Base-by-base conservation (phyloP, 768 basidiomycete genomes). In the Tylopilus balloui region DNA sequence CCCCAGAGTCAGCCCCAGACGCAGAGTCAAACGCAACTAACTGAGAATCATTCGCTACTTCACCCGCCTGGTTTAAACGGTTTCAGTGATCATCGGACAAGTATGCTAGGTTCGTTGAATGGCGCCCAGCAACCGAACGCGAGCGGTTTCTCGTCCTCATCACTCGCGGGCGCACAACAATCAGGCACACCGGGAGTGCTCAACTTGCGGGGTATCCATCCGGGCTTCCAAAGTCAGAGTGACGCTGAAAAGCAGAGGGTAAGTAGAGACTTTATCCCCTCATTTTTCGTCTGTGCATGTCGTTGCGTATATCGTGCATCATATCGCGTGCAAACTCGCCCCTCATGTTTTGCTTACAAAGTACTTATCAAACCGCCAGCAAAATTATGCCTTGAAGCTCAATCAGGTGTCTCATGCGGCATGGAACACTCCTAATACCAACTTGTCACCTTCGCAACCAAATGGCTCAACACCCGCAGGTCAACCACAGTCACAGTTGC, bases 11-110 rank as follows among this genome's bases (percentile, higher is more conserved):
- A 66, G 38, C 63, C 58, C 21, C 63, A 60, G 42, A 59, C 58
- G 25, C 58, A 69, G 52, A 66, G 59, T 47, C 64, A 64, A 34
- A 57, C 62, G 23, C 61, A 65, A n/a, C 59, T 62, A 12, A 48
- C 69, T 11, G 71, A 72, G 20, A 62, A 56, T 2, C 66, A 64
- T 47, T 62, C 64, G 8, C 62, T 57, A 20, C 55, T 72, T 28
- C 86, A 83, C 65, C 86, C 86, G n/a, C 86, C 87, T 23, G 87
- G 86, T n/a, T 64, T 89, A 42, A 86, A 88, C 60, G 83, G 83
- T 24, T 85, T 84, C 59, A 63, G 45, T 28, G 71, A 67, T 42
- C 78, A 81, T 63, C 78, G 82, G 46, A 75, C 80, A 59, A 80
- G 56, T 51, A 64, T 82, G 20, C 59, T 84, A n/a, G 81, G 82